Base-by-base conservation (phyloP, 768 basidiomycete species). In the Agrocybe praecox region DNA sequence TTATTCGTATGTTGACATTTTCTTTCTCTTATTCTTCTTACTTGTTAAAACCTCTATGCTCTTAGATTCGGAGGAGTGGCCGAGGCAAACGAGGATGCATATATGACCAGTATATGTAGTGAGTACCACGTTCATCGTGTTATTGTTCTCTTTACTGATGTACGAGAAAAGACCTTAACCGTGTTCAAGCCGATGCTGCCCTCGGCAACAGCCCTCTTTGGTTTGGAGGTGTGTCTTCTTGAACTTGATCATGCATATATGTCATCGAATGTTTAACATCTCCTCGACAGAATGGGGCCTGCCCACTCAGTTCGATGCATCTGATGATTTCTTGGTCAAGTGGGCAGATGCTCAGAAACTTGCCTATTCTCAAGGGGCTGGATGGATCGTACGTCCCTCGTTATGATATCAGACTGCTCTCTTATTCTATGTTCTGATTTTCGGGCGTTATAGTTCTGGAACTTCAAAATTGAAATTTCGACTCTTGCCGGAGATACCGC, bases 301-400 rank as follows among this genome's bases (percentile, higher is more conserved):
- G 19, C 66, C 87, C 11, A 90, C 88, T 1, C 77, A 88, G 57
- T 90, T 89, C 68, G 48, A 68, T 26, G 85, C 88, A 5, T 81
- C 84, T 2, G 79, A 89, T 51, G 78, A 65, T 0, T 90, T 90
- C 74, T 67, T 90, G 43, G 58, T 49, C 55, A 70, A 87, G 64
- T 90, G 89, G 89, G 89, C 87, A 11, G 89, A 90, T 61, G 87
- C 89, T 22, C 89, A 90, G 69, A 90, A 90, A 67, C 69, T 83
- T 36, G 75, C 80, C 1, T 90, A 89, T 52, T 77, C 77, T 52
- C 70, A 86, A 57, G 76, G 79, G 32, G 77, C 79, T 2, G 88
- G 88, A 23, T 90, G 88, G 87, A 77, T 89, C 42, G 87, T 88
- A 60, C 71, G 85, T 76, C 21, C 24, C 40, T 24, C 48, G 14